phyloP scores from a whole-genome alignment of 2,329 filamentous ascomycete species.

The Pleoardoris graminearum region DNA sequence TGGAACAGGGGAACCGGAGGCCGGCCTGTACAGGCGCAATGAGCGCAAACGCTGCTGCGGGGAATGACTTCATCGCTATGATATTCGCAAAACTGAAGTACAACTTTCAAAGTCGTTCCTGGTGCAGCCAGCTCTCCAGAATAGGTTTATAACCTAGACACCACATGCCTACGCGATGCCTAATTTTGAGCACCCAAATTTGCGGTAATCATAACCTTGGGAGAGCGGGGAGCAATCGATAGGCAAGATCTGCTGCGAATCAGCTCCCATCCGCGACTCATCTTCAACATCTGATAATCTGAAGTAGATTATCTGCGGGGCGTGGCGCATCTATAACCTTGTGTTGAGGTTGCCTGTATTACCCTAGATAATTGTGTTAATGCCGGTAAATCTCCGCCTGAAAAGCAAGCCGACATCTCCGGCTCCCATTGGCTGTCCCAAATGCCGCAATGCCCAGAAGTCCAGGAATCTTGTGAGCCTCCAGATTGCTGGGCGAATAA shows the following conservation, averaged over 20 bases:
- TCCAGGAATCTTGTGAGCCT: background rate
- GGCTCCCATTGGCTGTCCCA: background rate
- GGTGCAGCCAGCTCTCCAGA: background rate
- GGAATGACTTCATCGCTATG: constrained; percentile 25
- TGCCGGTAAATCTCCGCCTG: constrained; percentile 2
- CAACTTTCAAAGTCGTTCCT: background rate
- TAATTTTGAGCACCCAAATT: background rate
- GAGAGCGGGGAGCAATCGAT: background rate
- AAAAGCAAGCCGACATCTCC: background rate
- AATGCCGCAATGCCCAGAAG: background rate
- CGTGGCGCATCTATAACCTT: background rate
- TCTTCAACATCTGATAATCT: background rate
- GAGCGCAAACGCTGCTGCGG: constrained; percentile 25
- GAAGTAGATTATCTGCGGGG: constrained; percentile 1
- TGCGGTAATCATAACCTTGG: background rate
- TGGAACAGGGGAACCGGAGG: constrained; percentile 34
- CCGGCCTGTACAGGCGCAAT: constrained; percentile 25
- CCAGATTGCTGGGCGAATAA: background rate
- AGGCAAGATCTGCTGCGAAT: background rate
- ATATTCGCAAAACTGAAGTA: background rate
- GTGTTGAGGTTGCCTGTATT: constrained; percentile 1
- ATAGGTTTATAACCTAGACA: background rate
- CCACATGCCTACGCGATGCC: background rate
- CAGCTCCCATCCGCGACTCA: background rate
- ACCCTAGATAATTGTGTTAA: background rate